phyloP scores from a whole-genome alignment of 2,329 filamentous ascomycete species.

The Calonectria pseudoreteaudii region DNA sequence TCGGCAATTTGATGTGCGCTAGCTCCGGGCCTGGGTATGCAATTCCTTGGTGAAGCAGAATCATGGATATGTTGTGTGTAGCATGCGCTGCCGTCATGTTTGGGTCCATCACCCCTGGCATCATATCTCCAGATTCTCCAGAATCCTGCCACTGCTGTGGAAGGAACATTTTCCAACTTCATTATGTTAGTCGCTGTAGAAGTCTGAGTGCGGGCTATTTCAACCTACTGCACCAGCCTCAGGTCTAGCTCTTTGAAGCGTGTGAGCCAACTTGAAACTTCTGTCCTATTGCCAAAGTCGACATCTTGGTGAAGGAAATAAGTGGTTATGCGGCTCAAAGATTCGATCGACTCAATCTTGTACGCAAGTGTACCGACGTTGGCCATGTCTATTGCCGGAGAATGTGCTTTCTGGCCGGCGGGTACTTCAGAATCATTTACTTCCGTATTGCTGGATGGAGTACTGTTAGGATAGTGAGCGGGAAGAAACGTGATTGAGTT shows the following conservation, averaged over 20 bases:
- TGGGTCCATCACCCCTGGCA: slow-evolving; percentile 55
- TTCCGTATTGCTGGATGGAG: slow-evolving; percentile 25
- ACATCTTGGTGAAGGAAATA: slow-evolving; percentile 59
- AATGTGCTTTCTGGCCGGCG: neutral
- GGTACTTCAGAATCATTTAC: slow-evolving; percentile 21
- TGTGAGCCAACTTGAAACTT: slow-evolving; percentile 57
- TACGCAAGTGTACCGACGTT: slow-evolving; percentile 60
- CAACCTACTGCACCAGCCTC: slow-evolving; percentile 54
- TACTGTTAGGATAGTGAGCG: slow-evolving; percentile 44
- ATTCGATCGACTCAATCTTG: slow-evolving; percentile 60
- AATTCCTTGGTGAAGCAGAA: slow-evolving; percentile 61
- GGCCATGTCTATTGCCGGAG: slow-evolving; percentile 44
- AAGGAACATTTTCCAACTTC: slow-evolving; percentile 57
- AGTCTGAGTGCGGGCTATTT: neutral
- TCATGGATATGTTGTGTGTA: slow-evolving; percentile 63
- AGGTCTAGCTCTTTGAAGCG: slow-evolving; percentile 62
- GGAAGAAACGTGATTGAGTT: slow-evolving; percentile 54
- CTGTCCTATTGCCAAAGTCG: slow-evolving; percentile 51
- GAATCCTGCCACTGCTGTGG: slow-evolving; percentile 57
- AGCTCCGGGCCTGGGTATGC: slow-evolving; percentile 54
- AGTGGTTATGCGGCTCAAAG: slow-evolving; percentile 56
- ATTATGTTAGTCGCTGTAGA: neutral
- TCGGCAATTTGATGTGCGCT: slow-evolving; percentile 51
- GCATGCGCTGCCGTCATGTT: slow-evolving; percentile 62
- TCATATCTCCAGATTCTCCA: slow-evolving; percentile 41